These are phyloP conservation scores for Exidia glandulosa DNA, from an alignment of 768 basidiomycete genomes.

Conservation along the genomic window DNA sequence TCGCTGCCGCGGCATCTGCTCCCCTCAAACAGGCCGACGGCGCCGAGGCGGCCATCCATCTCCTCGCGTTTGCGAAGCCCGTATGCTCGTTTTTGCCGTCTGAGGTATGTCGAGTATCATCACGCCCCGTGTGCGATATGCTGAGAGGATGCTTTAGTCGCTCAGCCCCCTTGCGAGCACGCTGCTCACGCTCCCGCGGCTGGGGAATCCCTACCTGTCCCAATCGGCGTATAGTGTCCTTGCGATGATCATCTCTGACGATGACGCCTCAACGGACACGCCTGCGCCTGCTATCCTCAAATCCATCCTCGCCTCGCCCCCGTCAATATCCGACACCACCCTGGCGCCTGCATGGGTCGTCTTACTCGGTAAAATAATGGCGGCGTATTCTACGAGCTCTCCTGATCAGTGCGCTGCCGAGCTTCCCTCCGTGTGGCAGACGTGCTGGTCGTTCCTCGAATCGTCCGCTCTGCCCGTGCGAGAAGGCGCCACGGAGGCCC, in stretches of 20 bases:
- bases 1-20: conserved; percentile 53
- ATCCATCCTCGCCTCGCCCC: conserved; percentile 57
- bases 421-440: conserved; percentile 59
- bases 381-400: conserved; percentile 46
- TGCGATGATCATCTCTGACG: conserved; percentile 60
- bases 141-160: conserved; percentile 33
- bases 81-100: conserved; percentile 45
- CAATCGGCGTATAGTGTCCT: conserved; percentile 81
- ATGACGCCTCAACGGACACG: conserved; percentile 34
- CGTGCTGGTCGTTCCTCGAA: conserved; percentile 68
- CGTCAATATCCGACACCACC: conserved; percentile 54
- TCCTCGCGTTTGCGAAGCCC: conserved; percentile 44
- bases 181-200: conserved; percentile 72
- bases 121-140: background rate
- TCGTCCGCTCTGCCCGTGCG: conserved; percentile 50
- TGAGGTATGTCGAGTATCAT: conserved; percentile 46
- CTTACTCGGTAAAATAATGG: conserved; percentile 62
- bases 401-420: conserved; percentile 40
- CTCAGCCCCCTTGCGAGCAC: conserved; percentile 57
- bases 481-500: conserved; percentile 51
- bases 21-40: conserved; percentile 52
- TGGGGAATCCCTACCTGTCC: conserved; percentile 82
- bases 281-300: conserved; percentile 45
- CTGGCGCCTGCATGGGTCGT: conserved; percentile 70
- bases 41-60: conserved; percentile 65